These are phyloP conservation scores for Hysterangium stoloniferum DNA, from an alignment of 768 basidiomycete species.

Conservation along the genomic window DNA sequence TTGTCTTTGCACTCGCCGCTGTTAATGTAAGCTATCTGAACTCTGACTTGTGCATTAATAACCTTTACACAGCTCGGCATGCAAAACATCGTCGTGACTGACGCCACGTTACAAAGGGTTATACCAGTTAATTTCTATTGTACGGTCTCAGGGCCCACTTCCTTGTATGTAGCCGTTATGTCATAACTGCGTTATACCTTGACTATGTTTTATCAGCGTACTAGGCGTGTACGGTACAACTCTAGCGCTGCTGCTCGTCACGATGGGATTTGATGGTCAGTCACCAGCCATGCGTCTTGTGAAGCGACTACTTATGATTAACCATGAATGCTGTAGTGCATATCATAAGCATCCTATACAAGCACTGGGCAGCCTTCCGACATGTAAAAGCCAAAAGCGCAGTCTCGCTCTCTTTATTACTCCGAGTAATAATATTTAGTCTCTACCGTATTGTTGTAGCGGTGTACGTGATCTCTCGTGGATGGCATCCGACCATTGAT, in stretches of 20 bases:
- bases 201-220: neutral
- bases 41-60: neutral
- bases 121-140: constrained; percentile 9
- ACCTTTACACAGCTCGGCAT: neutral
- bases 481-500: no score
- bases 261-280: constrained; percentile 6
- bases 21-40: constrained; percentile 1
- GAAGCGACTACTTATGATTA: no score
- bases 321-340: no score
- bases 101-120: neutral
- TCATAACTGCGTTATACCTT: neutral
- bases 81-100: neutral
- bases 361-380: constrained; percentile 4
- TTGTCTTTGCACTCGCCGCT: constrained; percentile 4
- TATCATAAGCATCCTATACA: constrained; percentile 1
- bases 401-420: neutral
- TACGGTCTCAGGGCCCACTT: neutral
- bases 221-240: constrained; percentile 4
- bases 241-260: constrained; percentile 1
- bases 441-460: constrained; percentile 1
- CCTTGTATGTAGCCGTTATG: neutral
- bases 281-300: no score
- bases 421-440: constrained; percentile 1
- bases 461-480: no score
- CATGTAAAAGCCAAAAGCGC: constrained; percentile 2